phyloP scores from a whole-genome alignment of 2,329 filamentous ascomycete genomes.

The Myriosclerotinia curreyana region DNA sequence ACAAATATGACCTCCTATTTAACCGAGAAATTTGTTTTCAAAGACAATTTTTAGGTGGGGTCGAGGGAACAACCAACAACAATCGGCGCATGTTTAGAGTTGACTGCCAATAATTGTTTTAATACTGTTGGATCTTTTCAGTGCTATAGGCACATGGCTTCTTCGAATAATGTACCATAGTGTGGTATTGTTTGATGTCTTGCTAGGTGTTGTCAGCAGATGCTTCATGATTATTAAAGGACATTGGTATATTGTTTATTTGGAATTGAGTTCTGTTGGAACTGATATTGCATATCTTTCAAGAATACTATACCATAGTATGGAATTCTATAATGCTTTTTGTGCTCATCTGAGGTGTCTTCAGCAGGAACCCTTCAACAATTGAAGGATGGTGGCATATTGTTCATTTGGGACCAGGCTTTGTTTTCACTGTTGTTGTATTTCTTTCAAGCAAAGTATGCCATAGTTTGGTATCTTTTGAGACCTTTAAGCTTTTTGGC shows the following conservation, averaged over 20 bases:
- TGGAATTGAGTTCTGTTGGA: not conserved
- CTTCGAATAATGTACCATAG: not conserved
- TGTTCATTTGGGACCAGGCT: too few species aligned
- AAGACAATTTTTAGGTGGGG: too few species aligned
- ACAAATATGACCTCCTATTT: not conserved
- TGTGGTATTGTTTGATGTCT: not conserved
- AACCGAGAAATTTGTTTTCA: not conserved
- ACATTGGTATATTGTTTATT: not conserved
- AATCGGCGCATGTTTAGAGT: not conserved
- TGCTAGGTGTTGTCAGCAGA: not conserved
- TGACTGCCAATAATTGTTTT: not conserved
- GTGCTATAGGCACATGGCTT: not conserved
- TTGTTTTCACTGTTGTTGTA: too few species aligned
- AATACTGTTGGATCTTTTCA: too few species aligned
- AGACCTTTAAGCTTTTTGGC: not conserved
- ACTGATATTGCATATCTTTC: not conserved
- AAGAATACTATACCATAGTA: not conserved
- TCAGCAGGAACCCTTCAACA: too few species aligned
- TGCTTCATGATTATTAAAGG: not conserved
- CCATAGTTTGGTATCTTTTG: too few species aligned
- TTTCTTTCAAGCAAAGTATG: too few species aligned
- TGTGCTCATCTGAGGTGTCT: too few species aligned
- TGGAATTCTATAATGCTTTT: not conserved
- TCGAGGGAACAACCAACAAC: not conserved
- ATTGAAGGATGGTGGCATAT: too few species aligned